Evolutionary conservation across 2,329 filamentous ascomycete species (phyloP), one percentile per base, ranked within the genome.

Genomic region (Colletotrichum lupini): DNA sequence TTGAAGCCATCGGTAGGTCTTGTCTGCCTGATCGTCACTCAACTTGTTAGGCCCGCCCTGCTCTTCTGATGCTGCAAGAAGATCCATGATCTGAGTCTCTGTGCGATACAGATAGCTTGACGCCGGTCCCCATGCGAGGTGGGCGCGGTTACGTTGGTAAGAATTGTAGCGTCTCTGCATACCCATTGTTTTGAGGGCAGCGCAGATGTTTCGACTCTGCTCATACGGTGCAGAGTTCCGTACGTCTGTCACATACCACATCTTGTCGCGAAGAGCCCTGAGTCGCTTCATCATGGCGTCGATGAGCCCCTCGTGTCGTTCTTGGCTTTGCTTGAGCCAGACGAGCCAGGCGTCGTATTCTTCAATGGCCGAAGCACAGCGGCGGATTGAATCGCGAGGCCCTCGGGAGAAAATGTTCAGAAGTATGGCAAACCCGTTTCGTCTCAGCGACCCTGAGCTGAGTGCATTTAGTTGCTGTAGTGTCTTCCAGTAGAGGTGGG

Each of bases 221-320:
- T 97, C 94, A 78, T 98, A 98, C 11, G 92, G 91, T 61, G 92
- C 93, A 4, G 97, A 98, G 78, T 96, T 95, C 75, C 94, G 93
- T 32, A 98, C 95, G 81, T 98, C 95, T 1, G 94, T 96, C 73
- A 97, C 94, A 81, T 97, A 99, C 97, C 97, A 99, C 94, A 98
- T 98, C 86, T 98, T 98, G 81, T 98, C 94, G 55, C 97, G 91
- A 52, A 98, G 87, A 26, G 93, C 92, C 70, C 92, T 90, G 49
- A 97, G 87, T 5, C 91, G 90, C 72, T 88, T 87, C 87, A 94
- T 93, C 90, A 95, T 94, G 5, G 90, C 87, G 53, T 95, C 92
- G 46, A 95, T 92, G 14, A 91, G 88, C 3, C 88, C 89, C 77
- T 96, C 94, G 60, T 95, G 92, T 3, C 93, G 90, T 78, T 95